Evolutionary conservation across 2,329 filamentous ascomycete species (phyloP).

Genomic region (Pseudogymnoascus sp.): DNA sequence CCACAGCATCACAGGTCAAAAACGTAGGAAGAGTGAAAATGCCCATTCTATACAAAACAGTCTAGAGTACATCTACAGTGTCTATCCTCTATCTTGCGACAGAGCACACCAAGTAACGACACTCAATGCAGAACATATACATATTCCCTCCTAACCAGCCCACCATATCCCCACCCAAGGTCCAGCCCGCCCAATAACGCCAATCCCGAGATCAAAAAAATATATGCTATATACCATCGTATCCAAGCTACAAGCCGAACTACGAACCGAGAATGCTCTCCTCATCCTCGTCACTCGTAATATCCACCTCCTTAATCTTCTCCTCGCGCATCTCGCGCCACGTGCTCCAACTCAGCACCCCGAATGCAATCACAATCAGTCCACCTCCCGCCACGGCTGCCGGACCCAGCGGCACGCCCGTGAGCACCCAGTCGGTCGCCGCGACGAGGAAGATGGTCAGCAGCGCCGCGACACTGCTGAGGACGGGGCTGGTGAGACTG

Average conservation of each 20-base stretch:
- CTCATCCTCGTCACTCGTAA: conserved; percentile 36
- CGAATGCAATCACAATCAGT: conserved; percentile 81
- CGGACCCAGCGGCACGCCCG: conserved; percentile 64
- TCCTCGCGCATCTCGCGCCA: conserved; percentile 91
- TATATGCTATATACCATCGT: background rate
- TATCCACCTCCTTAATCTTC: conserved; percentile 44
- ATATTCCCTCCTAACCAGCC: background rate
- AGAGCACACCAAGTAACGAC: background rate
- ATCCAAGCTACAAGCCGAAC: background rate
- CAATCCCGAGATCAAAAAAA: background rate
- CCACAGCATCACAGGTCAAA: background rate
- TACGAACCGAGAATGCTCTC: background rate
- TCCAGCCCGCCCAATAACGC: background rate
- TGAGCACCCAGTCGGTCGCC: conserved; percentile 80
- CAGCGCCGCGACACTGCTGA: conserved; percentile 85
- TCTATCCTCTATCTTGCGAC: background rate
- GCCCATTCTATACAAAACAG: background rate
- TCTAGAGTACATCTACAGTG: conserved; percentile 5
- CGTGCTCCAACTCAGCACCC: conserved; percentile 83
- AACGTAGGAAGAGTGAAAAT: background rate
- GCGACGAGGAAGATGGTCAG: conserved; percentile 97
- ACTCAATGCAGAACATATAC: background rate
- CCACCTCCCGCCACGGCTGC: conserved; percentile 76
- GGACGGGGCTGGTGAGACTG: conserved; percentile 81
- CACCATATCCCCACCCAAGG: background rate